A percentile compares a stretch with the other conserved stretches of the same genome.
These are phyloP conservation scores for Anastatica hierochuntica DNA, from an alignment of 345 rosid species.

Conservation along the genomic window DNA sequence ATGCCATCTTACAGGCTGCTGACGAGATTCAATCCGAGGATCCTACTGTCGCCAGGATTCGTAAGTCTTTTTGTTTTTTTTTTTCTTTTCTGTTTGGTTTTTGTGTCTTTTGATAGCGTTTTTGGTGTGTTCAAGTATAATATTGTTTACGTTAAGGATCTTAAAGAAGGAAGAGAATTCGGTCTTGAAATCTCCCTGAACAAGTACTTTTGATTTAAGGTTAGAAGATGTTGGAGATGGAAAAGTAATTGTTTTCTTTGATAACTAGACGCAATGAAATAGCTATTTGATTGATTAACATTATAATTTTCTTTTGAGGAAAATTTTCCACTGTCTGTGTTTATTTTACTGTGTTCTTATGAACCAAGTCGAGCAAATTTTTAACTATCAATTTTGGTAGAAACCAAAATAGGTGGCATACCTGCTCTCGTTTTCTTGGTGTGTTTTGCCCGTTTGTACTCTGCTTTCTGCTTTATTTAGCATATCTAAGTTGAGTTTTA, in stretches of 20 bases:
- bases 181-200: not conserved
- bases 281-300: not conserved
- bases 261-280: too few relatives aligned
- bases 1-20: conserved; percentile 83
- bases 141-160: not conserved
- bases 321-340: too few relatives aligned
- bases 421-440: too few relatives aligned
- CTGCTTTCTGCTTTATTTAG: too few relatives aligned
- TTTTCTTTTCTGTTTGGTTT: not conserved
- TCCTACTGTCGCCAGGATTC: conserved; percentile 69
- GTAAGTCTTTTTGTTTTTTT: conserved; percentile 28
- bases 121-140: not conserved
- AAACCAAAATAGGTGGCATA: too few relatives aligned
- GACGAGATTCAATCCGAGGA: conserved; percentile 88
- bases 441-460: too few relatives aligned
- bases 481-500: too few relatives aligned
- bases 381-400: too few relatives aligned
- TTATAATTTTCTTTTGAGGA: too few relatives aligned
- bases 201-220: not conserved
- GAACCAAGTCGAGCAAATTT: too few relatives aligned
- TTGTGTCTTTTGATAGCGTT: not conserved
- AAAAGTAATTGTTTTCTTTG: not conserved
- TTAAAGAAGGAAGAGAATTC: not conserved
- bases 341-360: too few relatives aligned
- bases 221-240: not conserved